These are phyloP conservation scores for Kazachstania taianensis DNA, from an alignment of 805 yeast species.

Conservation along the genomic window DNA sequence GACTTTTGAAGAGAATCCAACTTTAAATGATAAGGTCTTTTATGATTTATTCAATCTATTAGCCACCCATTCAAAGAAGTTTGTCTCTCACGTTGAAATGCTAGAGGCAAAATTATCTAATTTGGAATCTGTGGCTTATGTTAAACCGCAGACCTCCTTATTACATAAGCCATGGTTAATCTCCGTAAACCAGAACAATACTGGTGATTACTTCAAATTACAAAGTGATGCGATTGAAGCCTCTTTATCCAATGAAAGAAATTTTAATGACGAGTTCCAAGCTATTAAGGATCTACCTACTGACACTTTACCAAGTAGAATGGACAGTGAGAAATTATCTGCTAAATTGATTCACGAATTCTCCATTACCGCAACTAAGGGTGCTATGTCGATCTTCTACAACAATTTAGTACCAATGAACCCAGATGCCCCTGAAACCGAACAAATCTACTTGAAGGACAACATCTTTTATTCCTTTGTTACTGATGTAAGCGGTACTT, in stretches of 20 bases:
- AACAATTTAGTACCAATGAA: constrained; percentile 73
- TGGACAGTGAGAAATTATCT: constrained; percentile 65
- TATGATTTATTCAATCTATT: constrained; percentile 51
- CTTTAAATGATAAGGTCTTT: constrained; percentile 16
- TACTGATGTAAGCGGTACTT: constrained; percentile 48
- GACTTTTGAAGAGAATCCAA: constrained; percentile 13
- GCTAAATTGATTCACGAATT: constrained; percentile 68
- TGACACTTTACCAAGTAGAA: constrained; percentile 49
- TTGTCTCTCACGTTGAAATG: constrained; percentile 40
- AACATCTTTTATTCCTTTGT: constrained; percentile 84
- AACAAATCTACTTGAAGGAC: constrained; percentile 64
- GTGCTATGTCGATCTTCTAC: constrained; percentile 65
- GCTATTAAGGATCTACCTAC: constrained; percentile 63
- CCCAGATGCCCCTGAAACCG: constrained; percentile 54
- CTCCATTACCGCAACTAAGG: constrained; percentile 61
- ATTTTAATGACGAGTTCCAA: constrained; percentile 90
- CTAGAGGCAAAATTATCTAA: constrained; percentile 39
- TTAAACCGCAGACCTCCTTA: constrained; percentile 50
- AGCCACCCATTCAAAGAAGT: constrained; percentile 53
- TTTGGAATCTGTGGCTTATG: constrained; percentile 43
- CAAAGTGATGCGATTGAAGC: constrained; percentile 34
- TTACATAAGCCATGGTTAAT: constrained; percentile 70
- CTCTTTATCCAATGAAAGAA: constrained; percentile 38
- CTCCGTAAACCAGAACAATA: constrained; percentile 21
- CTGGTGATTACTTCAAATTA: constrained; percentile 50